Base-by-base conservation (phyloP, 441 rosid genomes). In the Adansonia gregorii region DNA sequence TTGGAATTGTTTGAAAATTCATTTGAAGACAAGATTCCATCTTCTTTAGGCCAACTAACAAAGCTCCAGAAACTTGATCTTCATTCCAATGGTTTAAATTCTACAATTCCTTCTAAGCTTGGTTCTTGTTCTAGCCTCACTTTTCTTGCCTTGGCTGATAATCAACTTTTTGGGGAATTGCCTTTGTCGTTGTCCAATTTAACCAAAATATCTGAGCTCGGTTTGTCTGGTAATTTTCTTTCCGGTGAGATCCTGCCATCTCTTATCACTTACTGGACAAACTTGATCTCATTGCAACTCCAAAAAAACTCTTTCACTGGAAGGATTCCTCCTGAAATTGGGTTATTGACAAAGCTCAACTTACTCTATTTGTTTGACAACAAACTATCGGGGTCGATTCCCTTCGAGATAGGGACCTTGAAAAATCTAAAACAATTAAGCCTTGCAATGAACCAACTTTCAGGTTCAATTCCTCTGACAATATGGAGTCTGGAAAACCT, bases 11-110 rank as follows among this genome's bases (percentile, higher is more conserved):
- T 22, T 66, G 78, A 76, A 76, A 91, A 88, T 83, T 83, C 86
- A 7, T 80, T 91, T 27, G 52, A 31, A 41, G 91, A 92, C 12
- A 76, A 64, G 6, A 86, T 91, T 78, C 93, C 96, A 7, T 75
- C 90, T 76, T 84, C 93, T 64, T 22, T 93, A 31, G 96, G 98
- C 65, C 88, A 72, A n/a, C 86, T 95, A 67, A 82, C 77, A 79
- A 81, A 83, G 71, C 87, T 93, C 74, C 77, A 78, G 69, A 24
- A 0, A 6, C 88, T 95, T 22, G 91, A 91, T 72, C 86, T 92
- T 31, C 70, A 82, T 11, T 64, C 7, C 3, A 92, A 89, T 75
- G 0, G 7, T 54, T 87, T 92, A 10, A 87, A 89, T 74, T 88
- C 87, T 0, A 76, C 89, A 1, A 81, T 92, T 46, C 93, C 93